A percentile compares a stretch with the other conserved stretches of the same genome.
Evolutionary conservation across 2,329 filamentous ascomycete species (phyloP).

Genomic region (Lachnellula subtilissima): DNA sequence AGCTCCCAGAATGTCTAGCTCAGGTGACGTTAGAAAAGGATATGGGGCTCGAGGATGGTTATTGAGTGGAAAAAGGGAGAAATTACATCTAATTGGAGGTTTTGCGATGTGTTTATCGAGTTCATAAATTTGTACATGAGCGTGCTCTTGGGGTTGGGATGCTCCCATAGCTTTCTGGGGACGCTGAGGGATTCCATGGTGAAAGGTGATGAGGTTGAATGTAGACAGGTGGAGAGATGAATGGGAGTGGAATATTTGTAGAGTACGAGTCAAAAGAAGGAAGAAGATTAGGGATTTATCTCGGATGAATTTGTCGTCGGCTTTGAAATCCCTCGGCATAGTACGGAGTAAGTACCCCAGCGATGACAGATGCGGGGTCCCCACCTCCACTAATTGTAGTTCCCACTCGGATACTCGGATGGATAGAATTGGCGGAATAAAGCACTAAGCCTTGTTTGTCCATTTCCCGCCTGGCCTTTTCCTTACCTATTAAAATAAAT

Average conservation of each 20-base stretch:
- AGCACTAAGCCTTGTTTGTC: neutral
- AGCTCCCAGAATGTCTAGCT: slow-evolving; percentile 62
- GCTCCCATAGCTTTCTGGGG: slow-evolving; percentile 65
- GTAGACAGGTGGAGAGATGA: neutral
- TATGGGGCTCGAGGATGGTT: neutral
- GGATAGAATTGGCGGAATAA: neutral
- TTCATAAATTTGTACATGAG: slow-evolving; percentile 65
- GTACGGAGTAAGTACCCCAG: no score
- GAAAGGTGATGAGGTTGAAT: neutral
- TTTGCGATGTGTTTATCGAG: slow-evolving; percentile 53
- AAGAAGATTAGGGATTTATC: no score
- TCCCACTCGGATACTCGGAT: neutral
- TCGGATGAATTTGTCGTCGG: no score
- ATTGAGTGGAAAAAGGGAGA: neutral
- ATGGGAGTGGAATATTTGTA: neutral
- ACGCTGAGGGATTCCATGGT: slow-evolving; percentile 23
- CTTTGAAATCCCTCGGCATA: no score
- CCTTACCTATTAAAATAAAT: no score
- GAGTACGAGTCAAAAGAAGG: no score
- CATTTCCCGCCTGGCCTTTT: neutral
- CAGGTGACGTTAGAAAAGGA: neutral
- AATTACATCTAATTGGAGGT: slow-evolving; percentile 52
- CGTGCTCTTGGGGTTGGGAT: slow-evolving; percentile 56
- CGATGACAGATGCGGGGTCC: neutral
- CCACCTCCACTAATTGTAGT: neutral